Base-by-base conservation (phyloP, 2,329 filamentous ascomycete genomes). In the Sclerotinia spermophila region DNA sequence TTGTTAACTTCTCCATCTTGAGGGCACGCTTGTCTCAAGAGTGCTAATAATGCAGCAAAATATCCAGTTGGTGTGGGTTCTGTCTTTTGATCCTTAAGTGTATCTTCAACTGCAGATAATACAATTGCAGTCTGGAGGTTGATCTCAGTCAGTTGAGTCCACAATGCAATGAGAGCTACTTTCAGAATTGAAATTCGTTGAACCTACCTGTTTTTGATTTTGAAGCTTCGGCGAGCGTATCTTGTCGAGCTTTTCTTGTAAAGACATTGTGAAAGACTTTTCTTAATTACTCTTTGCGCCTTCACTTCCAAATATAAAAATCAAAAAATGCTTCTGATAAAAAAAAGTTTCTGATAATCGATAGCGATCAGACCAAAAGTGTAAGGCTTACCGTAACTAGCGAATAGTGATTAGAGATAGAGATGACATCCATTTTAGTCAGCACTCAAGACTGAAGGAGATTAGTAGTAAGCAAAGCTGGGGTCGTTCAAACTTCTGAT, bases 141-240 rank as follows among this genome's bases (percentile, higher is more conserved):
- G 30, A 64, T 27, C 45, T 70, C 64, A 59, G 61, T 70, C 56
- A 56, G 61, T 72, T 40, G 51, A 69, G 71, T 73, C 71, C 35
- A 51, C 68, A 13, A 59, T 24, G 24, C 4, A 61, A 44, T 17
- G 35, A 53, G 48, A 67, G 58, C 56, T 2, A 67, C 44, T 61
- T 80, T n/a, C 11, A 62, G 19, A 5, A 62, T 35, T 35, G 40
- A 4, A 45, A 35, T 7, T 24, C n/a, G 1, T 24, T 17, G 84
- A 76, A 48, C 42, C 30, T 84, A 96, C 94, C 87, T 94, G 93
- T 81, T 97, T 90, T 83, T 97, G 94, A 81, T 92, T 97, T 82
- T 98, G 93, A 78, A 97, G 89, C 82, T 97, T 97, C 70, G 96
- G 96, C 80, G 92, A 96, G 83, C 96, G 92, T 82, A 98, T 97